Evolutionary conservation across 2,329 filamentous ascomycete species (phyloP), one percentile per base, ranked within the genome.

Genomic region (Apiospora arundinis): DNA sequence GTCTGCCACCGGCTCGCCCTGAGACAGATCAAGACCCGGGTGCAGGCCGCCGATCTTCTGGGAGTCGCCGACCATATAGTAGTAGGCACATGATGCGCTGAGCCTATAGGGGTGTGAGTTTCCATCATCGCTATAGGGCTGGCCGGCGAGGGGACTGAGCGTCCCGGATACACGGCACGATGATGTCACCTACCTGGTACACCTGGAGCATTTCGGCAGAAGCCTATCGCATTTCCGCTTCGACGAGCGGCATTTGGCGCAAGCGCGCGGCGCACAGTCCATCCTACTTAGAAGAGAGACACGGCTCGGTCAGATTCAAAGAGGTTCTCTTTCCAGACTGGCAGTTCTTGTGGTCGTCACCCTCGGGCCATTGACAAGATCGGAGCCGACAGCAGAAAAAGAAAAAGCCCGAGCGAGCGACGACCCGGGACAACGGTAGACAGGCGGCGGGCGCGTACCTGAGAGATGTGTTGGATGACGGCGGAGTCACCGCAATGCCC

Each of bases 1-100:
- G 46, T 56, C 46, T 9, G 12, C 5, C 18, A 28, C 67, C 23
- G 18, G 23, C 32, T 56, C 67, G 1, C 23, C 67, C 32, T 37
- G 67, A 8, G 40, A 67, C 65, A 46, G 45, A 2, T n/a, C 67
- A 18, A 69, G 25, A 2, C 28, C 67, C 4, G 67, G 11, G 28
- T 56, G 46, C 45, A 69, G n/a, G 28, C 28, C 37, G 32, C 67
- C 46, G 67, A 69, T 52, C 67, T 69, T 49, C 18, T 69, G 67
- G n/a, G 45, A 52, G 28, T 69, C 67, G 45, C 67, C 67, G 46
- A 69, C 67, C 25, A 69, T 69, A 46, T 69, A 69, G 67, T 69
- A 69, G 37, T 69, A 69, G 4, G 67, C 46, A 49, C 67, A 69
- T 49, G 67, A 25, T 49, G 67, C 67, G 45, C 32, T 49, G 18